Base-by-base conservation (phyloP, 805 yeast genomes). In the Cyberlindnera bimundalis region DNA sequence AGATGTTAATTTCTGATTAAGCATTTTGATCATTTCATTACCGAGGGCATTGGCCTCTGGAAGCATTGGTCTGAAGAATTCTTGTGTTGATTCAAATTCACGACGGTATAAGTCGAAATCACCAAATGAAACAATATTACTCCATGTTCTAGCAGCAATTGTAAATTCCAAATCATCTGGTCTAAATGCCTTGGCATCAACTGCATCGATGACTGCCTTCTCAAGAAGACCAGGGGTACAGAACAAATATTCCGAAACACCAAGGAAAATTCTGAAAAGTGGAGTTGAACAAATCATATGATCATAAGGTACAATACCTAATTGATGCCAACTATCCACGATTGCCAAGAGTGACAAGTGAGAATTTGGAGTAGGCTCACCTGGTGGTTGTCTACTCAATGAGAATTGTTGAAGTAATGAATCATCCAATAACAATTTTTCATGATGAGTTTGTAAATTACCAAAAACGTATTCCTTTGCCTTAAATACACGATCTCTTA, bases 231-330 rank as follows among this genome's bases (percentile, higher is more conserved):
- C 84, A 0, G 93, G 91, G 0, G 89, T 78, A 55, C 95, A 79
- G 60, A 91, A 93, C 24, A 93, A 66, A 60, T 88, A 91, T 59
- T 93, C 97, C 0, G 96, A 78, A 18, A 93, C 97, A 33, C 98
- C 98, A 29, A 93, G 70, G 64, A 93, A 88, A 29, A 93, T 88
- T 59, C 98, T 74, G 59, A 91, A 93, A 23, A 84, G 36, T 11
- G 99, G 99, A 0, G 99, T 93, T 1, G 96, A 86, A 59, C 98
- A 91, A 44, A 91, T 90, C 65, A 91, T 90, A 63, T 93, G 99
- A 60, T 91, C 96, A 58, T 93, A 91, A 5, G 99, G 99, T 26
- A 84, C 82, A 30, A 93, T 88, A 1, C 83, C 84, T 31, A 87
- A 65, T 48, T 80, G 81, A 55, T 74, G 77, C 99, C 99, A 93